These are phyloP conservation scores for Cercospora zeina DNA, from an alignment of 2,329 filamentous ascomycete species.

Conservation along the genomic window DNA sequence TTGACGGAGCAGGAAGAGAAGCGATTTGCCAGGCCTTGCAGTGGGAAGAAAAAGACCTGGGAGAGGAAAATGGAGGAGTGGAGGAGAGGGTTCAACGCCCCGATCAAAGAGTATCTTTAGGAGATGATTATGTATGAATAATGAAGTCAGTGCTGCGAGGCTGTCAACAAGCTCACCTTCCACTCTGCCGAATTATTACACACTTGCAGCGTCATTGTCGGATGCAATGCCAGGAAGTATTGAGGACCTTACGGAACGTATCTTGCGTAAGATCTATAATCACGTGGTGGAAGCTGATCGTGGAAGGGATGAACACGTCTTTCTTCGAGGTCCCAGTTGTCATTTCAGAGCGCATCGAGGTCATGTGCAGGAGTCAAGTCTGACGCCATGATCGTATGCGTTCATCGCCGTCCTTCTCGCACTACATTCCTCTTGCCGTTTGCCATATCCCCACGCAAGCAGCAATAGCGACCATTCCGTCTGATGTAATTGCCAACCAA, in stretches of 20 bases:
- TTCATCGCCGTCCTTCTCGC: constrained; percentile 18
- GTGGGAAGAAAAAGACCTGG: constrained; percentile 13
- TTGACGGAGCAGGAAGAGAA: not conserved
- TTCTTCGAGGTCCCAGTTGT: constrained; percentile 19
- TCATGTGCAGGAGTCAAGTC: constrained; percentile 19
- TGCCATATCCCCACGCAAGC: constrained; percentile 4
- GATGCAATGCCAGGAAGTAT: too few relatives aligned
- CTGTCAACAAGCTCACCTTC: too few relatives aligned
- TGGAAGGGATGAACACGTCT: not conserved
- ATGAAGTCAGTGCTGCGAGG: not conserved
- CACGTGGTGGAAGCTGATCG: too few relatives aligned
- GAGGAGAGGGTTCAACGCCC: constrained; percentile 6
- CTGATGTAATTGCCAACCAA: constrained; percentile 11
- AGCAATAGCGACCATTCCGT: not conserved
- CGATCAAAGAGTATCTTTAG: constrained; percentile 24
- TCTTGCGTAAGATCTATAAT: too few relatives aligned
- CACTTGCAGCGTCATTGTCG: too few relatives aligned
- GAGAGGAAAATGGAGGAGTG: constrained; percentile 12
- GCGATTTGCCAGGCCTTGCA: constrained; percentile 4
- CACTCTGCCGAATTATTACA: not conserved
- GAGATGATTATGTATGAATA: not conserved
- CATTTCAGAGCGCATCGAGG: constrained; percentile 15
- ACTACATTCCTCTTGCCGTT: constrained; percentile 10
- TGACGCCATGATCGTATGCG: constrained; percentile 13
- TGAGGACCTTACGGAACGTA: too few relatives aligned